These are phyloP conservation scores for Aspergillus oerlinghausenensis DNA, from an alignment of 2,329 filamentous ascomycete species.

Conservation along the genomic window DNA sequence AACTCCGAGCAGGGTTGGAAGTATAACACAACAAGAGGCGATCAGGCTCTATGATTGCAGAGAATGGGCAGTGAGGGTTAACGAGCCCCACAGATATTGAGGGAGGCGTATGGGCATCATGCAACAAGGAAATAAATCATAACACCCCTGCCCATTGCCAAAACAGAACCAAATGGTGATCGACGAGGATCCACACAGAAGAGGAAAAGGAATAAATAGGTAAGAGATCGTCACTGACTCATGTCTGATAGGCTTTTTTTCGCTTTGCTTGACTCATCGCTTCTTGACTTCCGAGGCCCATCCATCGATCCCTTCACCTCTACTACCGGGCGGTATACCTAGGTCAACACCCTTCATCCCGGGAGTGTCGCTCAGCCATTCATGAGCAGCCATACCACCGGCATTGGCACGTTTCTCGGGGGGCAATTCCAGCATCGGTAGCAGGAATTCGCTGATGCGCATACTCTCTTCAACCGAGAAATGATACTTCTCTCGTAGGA, in stretches of 20 bases:
- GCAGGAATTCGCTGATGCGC: conserved; percentile 74
- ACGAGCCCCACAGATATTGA: conserved; percentile 6
- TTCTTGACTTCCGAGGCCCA: conserved; percentile 88
- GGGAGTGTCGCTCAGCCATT: conserved; percentile 76
- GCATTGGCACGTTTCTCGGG: conserved; percentile 90
- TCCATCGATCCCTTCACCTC: conserved; percentile 88
- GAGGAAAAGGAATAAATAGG: conserved; percentile 10
- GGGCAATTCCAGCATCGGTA: conserved; percentile 84
- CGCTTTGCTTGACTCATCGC: conserved; percentile 45
- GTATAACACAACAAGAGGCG: neutral
- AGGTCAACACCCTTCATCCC: conserved; percentile 81
- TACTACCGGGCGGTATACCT: conserved; percentile 71
- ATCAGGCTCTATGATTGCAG: conserved; percentile 7
- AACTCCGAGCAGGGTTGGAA: neutral
- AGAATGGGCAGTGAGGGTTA: neutral
- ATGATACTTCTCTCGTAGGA: conserved; percentile 94
- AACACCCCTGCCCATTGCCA: conserved; percentile 22
- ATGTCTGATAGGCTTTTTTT: conserved; percentile 3
- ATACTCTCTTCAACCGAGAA: conserved; percentile 79
- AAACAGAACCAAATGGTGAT: conserved; percentile 28
- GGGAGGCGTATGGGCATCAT: conserved; percentile 7
- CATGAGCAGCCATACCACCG: conserved; percentile 85
- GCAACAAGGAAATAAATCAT: conserved; percentile 26
- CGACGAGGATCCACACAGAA: conserved; percentile 23
- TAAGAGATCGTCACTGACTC: conserved; percentile 25